Base-by-base conservation (phyloP, 176 grass and related monocot species). In the Oryza coarctata region DNA sequence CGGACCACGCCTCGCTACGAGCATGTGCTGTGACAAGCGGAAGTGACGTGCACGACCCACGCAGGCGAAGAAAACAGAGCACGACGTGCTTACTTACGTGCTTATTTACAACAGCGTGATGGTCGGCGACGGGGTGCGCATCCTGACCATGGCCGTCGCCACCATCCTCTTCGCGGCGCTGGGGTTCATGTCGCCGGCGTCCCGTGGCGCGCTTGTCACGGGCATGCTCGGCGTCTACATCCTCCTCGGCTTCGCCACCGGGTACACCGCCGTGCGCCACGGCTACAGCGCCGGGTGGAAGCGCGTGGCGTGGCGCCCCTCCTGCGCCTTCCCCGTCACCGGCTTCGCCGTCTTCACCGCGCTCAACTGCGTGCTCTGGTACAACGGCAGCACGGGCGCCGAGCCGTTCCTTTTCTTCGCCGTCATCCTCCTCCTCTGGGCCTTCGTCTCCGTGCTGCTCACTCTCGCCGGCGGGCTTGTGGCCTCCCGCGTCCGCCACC, bases 181-280 rank as follows among this genome's bases (percentile, higher is more conserved):
- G 34, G 92, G 92, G 39, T 94, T 94, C 92, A 89, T 94, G 92
- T 91, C 92, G 0, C 92, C 92, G 4, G 92, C 88, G 23, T 90
- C 86, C 18, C 80, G 86, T 0, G 92, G 92, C 65, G 65, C 88
- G 52, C 86, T 91, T 12, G 28, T 94, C 18, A 91, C 71, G 1
- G 88, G 92, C 43, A 94, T 94, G 92, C 70, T 94, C 66, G 81
- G 84, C 80, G 35, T 91, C 47, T 94, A 91, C 68, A 65, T 94
- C 60, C 23, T 94, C 39, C 76, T 91, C 0, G 92, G 88, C 29
- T 28, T 83, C 1, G 83, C 67, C 0, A 88, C 88, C 1, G 88
- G 92, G 14, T 94, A 87, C 84, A 70, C 84, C 20, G n/a, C 92
- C 15, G 92, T 89, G 40, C 20, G 22, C 15, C 72, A 52, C 52